Percentiles rank a stretch among this genome's conserved stretches.
Conservation (phyloP, 257 asterid species). For the Euphrasia confusa region DNA sequence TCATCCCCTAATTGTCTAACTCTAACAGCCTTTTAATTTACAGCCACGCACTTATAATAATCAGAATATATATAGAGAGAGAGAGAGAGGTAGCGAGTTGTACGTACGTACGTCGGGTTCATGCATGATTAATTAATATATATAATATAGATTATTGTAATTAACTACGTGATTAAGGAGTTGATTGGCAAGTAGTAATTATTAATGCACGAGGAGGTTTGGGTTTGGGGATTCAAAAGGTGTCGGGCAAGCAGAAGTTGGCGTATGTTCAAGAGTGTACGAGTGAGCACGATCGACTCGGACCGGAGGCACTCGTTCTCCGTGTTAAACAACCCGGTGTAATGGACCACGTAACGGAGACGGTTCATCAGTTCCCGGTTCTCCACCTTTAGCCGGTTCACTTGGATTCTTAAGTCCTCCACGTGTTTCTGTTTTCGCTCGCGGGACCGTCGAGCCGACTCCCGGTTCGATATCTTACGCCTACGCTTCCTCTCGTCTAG, state of each 20-base stretch:
- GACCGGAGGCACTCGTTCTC: constrained; percentile 58
- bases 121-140: background rate
- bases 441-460: constrained; percentile 85
- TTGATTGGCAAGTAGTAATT: constrained; percentile 31
- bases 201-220: background rate
- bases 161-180: constrained; percentile 34
- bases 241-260: constrained; percentile 63
- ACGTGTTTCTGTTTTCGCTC: constrained; percentile 71
- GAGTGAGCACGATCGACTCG: constrained; percentile 63
- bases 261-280: constrained; percentile 66
- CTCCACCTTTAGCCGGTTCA: constrained; percentile 45
- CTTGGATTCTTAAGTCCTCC: constrained; percentile 77
- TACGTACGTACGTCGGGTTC: constrained; percentile 4
- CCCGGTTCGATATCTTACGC: constrained; percentile 90
- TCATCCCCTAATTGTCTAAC: constrained; percentile 21
- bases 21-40: constrained; percentile 24
- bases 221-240: constrained; percentile 37
- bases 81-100: constrained; percentile 16
- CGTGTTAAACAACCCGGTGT: constrained; percentile 31
- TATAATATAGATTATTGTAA: background rate
- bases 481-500: constrained; percentile 62
- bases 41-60: background rate
- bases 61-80: too few relatives aligned
- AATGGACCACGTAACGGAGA: constrained; percentile 41
- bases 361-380: constrained; percentile 68